These are phyloP conservation scores for Acanthamoeba castellanii DNA, from an alignment of 208 protist genomes.

Conservation along the genomic window DNA sequence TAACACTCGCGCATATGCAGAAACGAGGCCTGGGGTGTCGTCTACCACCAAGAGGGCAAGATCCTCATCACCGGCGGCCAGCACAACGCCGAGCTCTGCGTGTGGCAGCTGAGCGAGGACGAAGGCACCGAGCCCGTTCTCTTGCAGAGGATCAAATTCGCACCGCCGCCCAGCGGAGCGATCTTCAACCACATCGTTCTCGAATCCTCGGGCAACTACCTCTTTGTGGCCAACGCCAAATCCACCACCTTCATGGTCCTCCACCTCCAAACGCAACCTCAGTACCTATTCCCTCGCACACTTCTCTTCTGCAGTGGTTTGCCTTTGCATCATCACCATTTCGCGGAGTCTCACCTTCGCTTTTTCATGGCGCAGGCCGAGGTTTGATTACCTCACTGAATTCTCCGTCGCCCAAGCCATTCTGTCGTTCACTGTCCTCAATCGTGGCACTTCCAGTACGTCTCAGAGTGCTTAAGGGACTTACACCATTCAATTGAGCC, in stretches of 20 bases:
- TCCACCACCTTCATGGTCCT: conserved; percentile 52
- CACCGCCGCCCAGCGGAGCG: not conserved
- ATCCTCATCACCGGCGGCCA: conserved; percentile 25
- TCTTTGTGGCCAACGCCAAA: conserved; percentile 68
- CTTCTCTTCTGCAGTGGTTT: not conserved
- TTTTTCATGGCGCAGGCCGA: not conserved
- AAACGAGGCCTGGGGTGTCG: conserved; percentile 1
- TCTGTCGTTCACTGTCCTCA: conserved; percentile 33
- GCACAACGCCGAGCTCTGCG: conserved; percentile 61
- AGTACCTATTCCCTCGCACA: not conserved
- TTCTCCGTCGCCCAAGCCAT: conserved; percentile 35
- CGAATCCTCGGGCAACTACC: conserved; percentile 31
- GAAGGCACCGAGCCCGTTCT: not conserved
- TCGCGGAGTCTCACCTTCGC: not conserved
- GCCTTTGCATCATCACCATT: not conserved
- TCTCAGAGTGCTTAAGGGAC: not conserved
- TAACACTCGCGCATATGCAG: not conserved
- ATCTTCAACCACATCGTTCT: conserved; percentile 62
- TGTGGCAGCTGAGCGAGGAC: not conserved
- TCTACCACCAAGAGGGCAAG: not conserved
- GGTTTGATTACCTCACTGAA: conserved; percentile 56
- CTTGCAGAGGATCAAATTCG: conserved; percentile 14
- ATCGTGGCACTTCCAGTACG: not conserved
- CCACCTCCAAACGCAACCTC: conserved; percentile 53
- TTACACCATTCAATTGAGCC: too few species aligned